These are phyloP conservation scores for Amoebophrya sp. DNA, from an alignment of 169 alveolate genomes.

Conservation along the genomic window DNA sequence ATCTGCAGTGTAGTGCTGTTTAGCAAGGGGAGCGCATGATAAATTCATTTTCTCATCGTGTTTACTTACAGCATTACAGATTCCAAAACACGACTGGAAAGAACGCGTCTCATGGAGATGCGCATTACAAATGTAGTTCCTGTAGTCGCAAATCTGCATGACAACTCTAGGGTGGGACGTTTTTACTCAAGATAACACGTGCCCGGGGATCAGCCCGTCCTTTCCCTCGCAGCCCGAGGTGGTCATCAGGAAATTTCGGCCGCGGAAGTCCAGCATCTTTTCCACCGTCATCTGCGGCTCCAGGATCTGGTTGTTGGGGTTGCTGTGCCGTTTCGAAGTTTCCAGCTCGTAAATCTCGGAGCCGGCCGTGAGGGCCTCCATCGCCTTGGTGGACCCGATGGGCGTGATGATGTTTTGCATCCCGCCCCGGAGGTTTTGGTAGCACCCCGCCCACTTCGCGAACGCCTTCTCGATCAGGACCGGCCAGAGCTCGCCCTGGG, in stretches of 20 bases:
- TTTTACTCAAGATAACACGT: no score
- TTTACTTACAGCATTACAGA: no score
- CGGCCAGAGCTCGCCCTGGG: constrained; percentile 11
- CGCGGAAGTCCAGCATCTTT: not conserved
- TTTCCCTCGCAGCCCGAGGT: not conserved
- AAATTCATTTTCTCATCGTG: no score
- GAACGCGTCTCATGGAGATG: no score
- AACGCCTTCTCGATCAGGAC: not conserved
- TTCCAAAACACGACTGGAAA: no score
- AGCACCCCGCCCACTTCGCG: constrained; percentile 24
- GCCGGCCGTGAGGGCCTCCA: not conserved
- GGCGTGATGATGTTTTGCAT: constrained; percentile 2
- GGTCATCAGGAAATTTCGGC: not conserved
- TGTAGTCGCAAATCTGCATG: no score
- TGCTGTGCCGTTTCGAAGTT: not conserved
- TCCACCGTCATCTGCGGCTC: not conserved
- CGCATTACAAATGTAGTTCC: no score
- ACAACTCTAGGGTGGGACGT: no score
- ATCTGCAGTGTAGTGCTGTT: no score
- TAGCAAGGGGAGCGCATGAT: no score
- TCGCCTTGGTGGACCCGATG: not conserved
- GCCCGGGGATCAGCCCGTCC: not conserved
- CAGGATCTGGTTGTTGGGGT: not conserved
- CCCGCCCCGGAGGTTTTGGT: constrained; percentile 17
- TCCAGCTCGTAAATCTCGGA: not conserved